A percentile compares a stretch with the other conserved stretches of the same genome.
Evolutionary conservation across 2,329 filamentous ascomycete genomes (phyloP).

Genomic region (Aureobasidium sp.): DNA sequence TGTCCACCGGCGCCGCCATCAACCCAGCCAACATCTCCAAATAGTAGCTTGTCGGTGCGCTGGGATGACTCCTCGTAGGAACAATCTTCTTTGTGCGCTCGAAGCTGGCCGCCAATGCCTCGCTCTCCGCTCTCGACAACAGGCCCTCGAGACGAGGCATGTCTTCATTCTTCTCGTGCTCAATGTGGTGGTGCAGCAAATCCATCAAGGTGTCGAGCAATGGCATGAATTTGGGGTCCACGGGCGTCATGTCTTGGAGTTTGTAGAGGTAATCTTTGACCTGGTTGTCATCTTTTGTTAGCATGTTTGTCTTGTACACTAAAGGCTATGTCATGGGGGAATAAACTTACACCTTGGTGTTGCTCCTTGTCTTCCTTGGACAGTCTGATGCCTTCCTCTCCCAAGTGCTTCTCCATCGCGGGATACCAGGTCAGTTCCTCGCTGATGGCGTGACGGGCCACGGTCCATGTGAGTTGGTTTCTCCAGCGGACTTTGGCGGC

Average conservation of each 20-base stretch:
- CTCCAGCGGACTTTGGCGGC: conserved; percentile 41
- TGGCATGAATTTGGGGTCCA: conserved; percentile 19
- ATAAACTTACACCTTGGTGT: conserved; percentile 23
- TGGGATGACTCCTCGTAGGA: conserved; percentile 19
- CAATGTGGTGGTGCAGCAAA: conserved; percentile 21
- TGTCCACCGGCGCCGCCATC: conserved; percentile 22
- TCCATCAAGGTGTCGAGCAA: conserved; percentile 19
- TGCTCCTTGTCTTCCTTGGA: conserved; percentile 30
- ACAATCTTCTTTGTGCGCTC: conserved; percentile 21
- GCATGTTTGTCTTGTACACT: not conserved
- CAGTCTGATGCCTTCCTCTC: conserved; percentile 26
- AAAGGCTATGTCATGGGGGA: conserved; percentile 15
- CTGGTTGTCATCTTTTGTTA: conserved; percentile 8
- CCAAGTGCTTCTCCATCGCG: conserved; percentile 31
- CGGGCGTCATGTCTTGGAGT: conserved; percentile 19
- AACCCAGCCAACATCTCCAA: conserved; percentile 20
- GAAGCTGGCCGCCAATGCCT: conserved; percentile 19
- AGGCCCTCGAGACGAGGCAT: conserved; percentile 21
- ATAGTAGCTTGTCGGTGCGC: conserved; percentile 16
- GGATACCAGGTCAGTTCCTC: conserved; percentile 42
- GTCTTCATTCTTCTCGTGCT: conserved; percentile 21
- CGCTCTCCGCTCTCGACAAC: conserved; percentile 18
- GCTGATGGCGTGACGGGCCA: conserved; percentile 45
- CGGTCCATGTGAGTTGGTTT: conserved; percentile 48
- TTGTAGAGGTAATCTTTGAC: conserved; percentile 22